These are phyloP conservation scores for Mycena galopus DNA, from an alignment of 768 basidiomycete species.

Conservation along the genomic window DNA sequence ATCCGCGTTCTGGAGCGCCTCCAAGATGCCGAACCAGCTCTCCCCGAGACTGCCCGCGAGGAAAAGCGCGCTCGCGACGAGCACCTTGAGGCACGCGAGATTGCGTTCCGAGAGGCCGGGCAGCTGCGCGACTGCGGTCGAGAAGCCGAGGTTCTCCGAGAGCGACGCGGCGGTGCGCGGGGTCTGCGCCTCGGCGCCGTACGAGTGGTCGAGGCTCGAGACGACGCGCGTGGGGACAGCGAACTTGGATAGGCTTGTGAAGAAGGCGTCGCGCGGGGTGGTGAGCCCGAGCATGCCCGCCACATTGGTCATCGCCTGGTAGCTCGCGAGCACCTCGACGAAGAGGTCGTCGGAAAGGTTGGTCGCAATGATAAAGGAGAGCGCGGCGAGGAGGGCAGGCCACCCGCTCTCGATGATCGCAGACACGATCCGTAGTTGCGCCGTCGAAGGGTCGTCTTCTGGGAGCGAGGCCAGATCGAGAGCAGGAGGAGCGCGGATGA, in stretches of 20 bases:
- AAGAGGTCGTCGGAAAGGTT: slow-evolving; percentile 95
- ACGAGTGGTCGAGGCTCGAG: slow-evolving; percentile 76
- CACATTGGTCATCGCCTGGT: slow-evolving; percentile 88
- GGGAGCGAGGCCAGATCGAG: slow-evolving; percentile 73
- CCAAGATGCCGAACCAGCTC: slow-evolving; percentile 93
- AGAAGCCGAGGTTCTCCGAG: slow-evolving; percentile 78
- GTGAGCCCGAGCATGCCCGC: slow-evolving; percentile 89
- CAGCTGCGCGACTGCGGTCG: slow-evolving; percentile 60
- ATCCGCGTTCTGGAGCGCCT: slow-evolving; percentile 94
- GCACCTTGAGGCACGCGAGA: slow-evolving; percentile 88
- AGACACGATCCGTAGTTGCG: slow-evolving; percentile 73
- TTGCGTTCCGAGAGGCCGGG: slow-evolving; percentile 92
- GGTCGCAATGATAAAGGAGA: slow-evolving; percentile 91
- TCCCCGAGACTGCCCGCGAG: slow-evolving; percentile 89
- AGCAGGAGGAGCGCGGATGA: slow-evolving; percentile 79
- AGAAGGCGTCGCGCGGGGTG: slow-evolving; percentile 94
- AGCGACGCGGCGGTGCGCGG: slow-evolving; percentile 71
- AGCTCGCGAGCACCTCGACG: slow-evolving; percentile 84
- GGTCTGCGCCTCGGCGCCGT: slow-evolving; percentile 65
- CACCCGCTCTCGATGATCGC: slow-evolving; percentile 90
- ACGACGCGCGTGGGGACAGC: slow-evolving; percentile 94
- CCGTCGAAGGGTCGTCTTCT: slow-evolving; percentile 60
- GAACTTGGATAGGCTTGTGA: slow-evolving; percentile 89
- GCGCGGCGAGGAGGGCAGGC: slow-evolving; percentile 92
- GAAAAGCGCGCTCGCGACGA: slow-evolving; percentile 82